Percentiles rank a stretch among this genome's conserved stretches.
phyloP scores from a whole-genome alignment of 2,329 filamentous ascomycete species.

The Colletotrichum australisinense region DNA sequence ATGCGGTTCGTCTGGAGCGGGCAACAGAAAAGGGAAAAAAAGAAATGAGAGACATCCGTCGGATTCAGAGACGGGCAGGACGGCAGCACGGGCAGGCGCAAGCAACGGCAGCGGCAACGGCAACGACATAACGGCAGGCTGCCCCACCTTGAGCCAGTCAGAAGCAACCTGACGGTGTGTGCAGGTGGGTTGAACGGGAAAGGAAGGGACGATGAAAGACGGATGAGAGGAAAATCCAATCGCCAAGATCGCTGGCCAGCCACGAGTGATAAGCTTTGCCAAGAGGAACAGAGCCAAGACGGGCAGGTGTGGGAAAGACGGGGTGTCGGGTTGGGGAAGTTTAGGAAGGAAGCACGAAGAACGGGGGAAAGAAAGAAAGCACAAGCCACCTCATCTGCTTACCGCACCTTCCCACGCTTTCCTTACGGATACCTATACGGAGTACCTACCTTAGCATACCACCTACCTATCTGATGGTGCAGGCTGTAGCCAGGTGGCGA shows the following conservation, averaged over 20 bases:
- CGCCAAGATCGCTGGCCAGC: constrained; percentile 33
- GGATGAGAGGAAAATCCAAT: constrained; percentile 5
- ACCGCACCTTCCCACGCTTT: too few species aligned
- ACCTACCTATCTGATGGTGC: not conserved
- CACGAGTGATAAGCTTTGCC: constrained; percentile 51
- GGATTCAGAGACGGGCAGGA: not conserved
- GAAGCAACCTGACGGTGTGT: not conserved
- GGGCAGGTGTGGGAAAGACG: constrained; percentile 37
- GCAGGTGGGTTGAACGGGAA: not conserved
- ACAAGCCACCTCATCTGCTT: not conserved
- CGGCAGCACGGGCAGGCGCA: not conserved
- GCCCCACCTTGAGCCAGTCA: not conserved
- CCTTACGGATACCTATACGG: too few species aligned
- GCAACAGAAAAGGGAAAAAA: not conserved
- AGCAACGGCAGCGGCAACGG: not conserved
- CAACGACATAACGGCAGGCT: not conserved
- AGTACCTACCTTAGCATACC: too few species aligned
- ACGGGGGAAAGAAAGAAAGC: not conserved
- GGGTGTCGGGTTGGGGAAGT: constrained; percentile 24
- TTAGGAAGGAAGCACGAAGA: constrained; percentile 2
- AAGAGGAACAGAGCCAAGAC: constrained; percentile 42
- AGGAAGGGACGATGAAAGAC: constrained; percentile 1
- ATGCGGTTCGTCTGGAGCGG: constrained; percentile 23
- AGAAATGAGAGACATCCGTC: not conserved
- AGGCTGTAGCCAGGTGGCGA: not conserved